phyloP scores from a whole-genome alignment of 2,329 filamentous ascomycete genomes.

The Chrysoporthe cubensis region DNA sequence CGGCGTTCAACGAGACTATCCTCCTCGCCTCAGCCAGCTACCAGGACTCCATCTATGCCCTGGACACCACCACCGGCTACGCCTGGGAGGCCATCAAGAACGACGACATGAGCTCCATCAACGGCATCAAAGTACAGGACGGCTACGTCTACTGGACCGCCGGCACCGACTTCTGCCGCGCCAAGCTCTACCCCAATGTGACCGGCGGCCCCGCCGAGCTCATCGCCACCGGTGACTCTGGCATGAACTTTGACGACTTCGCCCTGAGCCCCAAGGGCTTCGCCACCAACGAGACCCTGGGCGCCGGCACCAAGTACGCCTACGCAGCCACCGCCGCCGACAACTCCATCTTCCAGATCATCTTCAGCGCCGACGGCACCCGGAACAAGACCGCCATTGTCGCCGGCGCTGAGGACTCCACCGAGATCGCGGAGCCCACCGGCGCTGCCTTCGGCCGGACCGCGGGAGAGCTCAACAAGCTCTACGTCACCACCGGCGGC shows the following conservation, averaged over 20 bases:
- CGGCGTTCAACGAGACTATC: neutral
- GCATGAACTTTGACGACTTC: neutral
- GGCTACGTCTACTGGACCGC: constrained; percentile 2
- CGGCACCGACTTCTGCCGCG: neutral
- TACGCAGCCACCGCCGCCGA: neutral
- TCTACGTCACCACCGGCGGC: neutral
- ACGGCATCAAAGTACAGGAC: constrained; percentile 3
- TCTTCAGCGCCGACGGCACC: neutral
- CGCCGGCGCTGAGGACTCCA: neutral
- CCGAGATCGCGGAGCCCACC: neutral
- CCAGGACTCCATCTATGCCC: constrained; percentile 4
- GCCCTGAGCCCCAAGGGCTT: neutral
- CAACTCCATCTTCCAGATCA: neutral
- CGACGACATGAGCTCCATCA: neutral
- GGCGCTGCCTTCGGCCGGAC: neutral
- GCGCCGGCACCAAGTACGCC: neutral
- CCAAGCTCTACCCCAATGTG: neutral
- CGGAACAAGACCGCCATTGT: neutral
- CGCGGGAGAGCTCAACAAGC: neutral
- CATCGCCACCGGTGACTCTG: neutral
- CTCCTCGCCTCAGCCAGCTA: constrained; percentile 2
- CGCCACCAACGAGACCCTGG: neutral
- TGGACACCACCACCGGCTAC: constrained; percentile 1
- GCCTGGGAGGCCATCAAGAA: neutral
- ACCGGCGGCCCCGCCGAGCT: neutral